Percentiles rank a stretch among this genome's conserved stretches.
Evolutionary conservation across 768 basidiomycete genomes (phyloP).

Genomic region (Favolaschia claudopus): DNA sequence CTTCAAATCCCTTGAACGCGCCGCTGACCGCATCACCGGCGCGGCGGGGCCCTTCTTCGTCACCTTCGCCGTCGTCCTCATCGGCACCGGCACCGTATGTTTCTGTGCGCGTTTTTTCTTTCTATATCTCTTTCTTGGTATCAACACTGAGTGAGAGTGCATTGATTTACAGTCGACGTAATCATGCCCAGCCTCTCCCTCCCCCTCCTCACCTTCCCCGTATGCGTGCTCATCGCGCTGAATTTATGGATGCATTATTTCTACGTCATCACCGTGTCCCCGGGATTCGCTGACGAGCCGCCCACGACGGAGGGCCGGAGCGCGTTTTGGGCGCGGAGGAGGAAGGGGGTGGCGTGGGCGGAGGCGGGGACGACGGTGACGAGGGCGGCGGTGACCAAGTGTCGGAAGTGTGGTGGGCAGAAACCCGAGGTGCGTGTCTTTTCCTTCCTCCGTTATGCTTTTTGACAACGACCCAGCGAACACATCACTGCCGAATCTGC

Average conservation of each 20-base stretch:
- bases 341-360: slow-evolving; percentile 59
- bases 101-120: slow-evolving; percentile 71
- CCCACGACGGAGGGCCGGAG: slow-evolving; percentile 48
- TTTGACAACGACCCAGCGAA: slow-evolving; percentile 59
- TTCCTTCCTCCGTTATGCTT: not conserved
- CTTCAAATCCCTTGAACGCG: slow-evolving; percentile 69
- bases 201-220: slow-evolving; percentile 66
- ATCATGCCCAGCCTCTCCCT: slow-evolving; percentile 71
- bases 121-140: slow-evolving; percentile 2
- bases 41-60: slow-evolving; percentile 94
- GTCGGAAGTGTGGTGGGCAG: slow-evolving; percentile 69
- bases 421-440: slow-evolving; percentile 69
- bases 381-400: slow-evolving; percentile 62
- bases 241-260: slow-evolving; percentile 89
- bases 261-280: slow-evolving; percentile 77
- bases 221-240: slow-evolving; percentile 76
- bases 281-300: slow-evolving; percentile 80
- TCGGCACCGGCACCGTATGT: slow-evolving; percentile 69
- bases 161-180: slow-evolving; percentile 75
- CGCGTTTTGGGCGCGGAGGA: slow-evolving; percentile 63
- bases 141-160: too few species aligned
- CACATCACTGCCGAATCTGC: slow-evolving; percentile 94
- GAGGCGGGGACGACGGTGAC: slow-evolving; percentile 55
- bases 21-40: slow-evolving; percentile 83
- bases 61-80: slow-evolving; percentile 76